A percentile compares a stretch with the other conserved stretches of the same genome.
Evolutionary conservation across 2,329 filamentous ascomycete species (phyloP).

Genomic region (Sarocladiaceae sp.): DNA sequence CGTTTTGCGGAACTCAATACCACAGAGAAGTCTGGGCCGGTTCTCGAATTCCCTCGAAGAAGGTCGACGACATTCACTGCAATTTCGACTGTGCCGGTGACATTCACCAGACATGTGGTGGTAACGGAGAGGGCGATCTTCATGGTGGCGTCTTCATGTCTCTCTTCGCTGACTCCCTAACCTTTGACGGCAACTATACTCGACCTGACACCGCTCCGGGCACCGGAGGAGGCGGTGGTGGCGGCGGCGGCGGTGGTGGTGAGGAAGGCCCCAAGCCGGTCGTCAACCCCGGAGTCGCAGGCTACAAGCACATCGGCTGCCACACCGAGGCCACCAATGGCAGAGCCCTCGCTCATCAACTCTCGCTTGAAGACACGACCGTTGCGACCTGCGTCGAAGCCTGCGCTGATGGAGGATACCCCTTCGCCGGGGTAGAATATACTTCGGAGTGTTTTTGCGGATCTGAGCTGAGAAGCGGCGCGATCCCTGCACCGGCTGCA

Average conservation of each 20-base stretch:
- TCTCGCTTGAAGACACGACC: constrained; percentile 19
- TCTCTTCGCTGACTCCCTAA: constrained; percentile 34
- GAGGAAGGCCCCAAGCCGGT: constrained; percentile 14
- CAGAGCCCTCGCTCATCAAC: constrained; percentile 25
- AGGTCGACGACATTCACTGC: constrained; percentile 41
- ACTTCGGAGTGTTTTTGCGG: constrained; percentile 35
- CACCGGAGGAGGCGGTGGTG: constrained; percentile 2
- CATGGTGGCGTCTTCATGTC: constrained; percentile 37
- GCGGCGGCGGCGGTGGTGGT: constrained; percentile 4
- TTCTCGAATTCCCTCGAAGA: constrained; percentile 34
- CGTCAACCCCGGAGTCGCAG: constrained; percentile 31
- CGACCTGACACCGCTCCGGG: constrained; percentile 14
- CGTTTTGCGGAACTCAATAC: constrained; percentile 45
- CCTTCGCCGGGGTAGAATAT: constrained; percentile 31
- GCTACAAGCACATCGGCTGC: constrained; percentile 30
- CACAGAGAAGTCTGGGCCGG: constrained; percentile 50
- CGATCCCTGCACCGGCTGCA: constrained; percentile 20
- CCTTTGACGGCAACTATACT: constrained; percentile 22
- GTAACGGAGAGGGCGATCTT: constrained; percentile 32
- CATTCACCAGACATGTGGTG: constrained; percentile 45
- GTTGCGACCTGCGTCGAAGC: constrained; percentile 27
- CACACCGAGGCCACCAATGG: constrained; percentile 27
- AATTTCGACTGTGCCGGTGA: constrained; percentile 45
- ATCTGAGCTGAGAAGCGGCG: constrained; percentile 20
- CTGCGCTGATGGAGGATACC: constrained; percentile 22